Percentiles rank a stretch among this genome's conserved stretches.
phyloP scores from a whole-genome alignment of 2,329 filamentous ascomycete species.

The Paradendryphiella salina region DNA sequence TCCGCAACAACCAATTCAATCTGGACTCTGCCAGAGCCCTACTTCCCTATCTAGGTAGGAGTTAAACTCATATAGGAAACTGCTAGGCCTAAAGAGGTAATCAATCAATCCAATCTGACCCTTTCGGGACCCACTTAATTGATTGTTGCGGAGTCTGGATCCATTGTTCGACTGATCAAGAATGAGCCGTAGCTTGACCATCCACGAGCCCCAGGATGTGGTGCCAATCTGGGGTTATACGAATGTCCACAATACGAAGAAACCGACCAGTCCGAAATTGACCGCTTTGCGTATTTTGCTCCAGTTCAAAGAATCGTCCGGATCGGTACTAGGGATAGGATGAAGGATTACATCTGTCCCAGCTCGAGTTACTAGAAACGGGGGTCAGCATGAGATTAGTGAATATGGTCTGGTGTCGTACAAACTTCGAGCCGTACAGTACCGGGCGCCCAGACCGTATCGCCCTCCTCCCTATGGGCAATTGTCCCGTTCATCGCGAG shows the following conservation, averaged over 20 bases:
- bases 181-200: conserved; percentile 51
- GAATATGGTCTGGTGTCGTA: neutral
- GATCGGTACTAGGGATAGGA: conserved; percentile 15
- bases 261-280: conserved; percentile 50
- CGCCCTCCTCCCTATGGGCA: conserved; percentile 1
- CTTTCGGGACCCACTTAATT: too few relatives aligned
- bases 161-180: conserved; percentile 49
- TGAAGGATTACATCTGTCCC: conserved; percentile 13
- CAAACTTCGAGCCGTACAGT: conserved; percentile 13
- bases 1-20: too few relatives aligned
- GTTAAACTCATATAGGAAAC: too few relatives aligned
- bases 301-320: conserved; percentile 47
- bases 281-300: conserved; percentile 46
- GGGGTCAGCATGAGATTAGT: neutral
- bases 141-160: too few relatives aligned
- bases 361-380: conserved; percentile 3
- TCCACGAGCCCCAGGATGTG: conserved; percentile 50
- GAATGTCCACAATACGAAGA: conserved; percentile 51
- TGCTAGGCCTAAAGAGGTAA: too few relatives aligned
- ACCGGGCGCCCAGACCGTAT: conserved; percentile 17
- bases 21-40: too few relatives aligned
- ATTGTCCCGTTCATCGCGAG: neutral
- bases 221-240: conserved; percentile 49
- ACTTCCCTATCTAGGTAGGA: too few relatives aligned
- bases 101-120: too few relatives aligned